Evolutionary conservation across 2,329 filamentous ascomycete genomes (phyloP), one percentile per base, ranked within the genome.

Genomic region (Venturia oleaginea): DNA sequence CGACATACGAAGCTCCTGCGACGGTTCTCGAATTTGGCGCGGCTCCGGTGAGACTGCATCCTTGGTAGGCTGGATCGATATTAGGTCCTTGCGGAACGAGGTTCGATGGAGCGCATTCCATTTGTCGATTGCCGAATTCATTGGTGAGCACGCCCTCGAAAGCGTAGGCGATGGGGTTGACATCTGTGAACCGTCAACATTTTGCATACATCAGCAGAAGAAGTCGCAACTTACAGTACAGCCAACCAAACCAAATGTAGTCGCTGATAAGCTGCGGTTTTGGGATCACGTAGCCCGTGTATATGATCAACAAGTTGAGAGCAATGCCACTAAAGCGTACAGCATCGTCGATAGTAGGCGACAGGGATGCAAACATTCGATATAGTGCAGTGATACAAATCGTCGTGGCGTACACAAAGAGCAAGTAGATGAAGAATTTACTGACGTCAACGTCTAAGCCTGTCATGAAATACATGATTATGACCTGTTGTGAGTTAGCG

Each of bases 1-100:
- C 71, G 4, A 89, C 84, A 68, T 84, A 90, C 0, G 80, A 77
- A 66, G 88, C 85, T 1, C 87, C 87, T 22, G 76, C 83, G 5
- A 90, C 83, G 1, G 77, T 81, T 4, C 70, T 69, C 54, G 79
- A 74, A 0, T 86, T 86, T 0, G 82, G 73, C 0, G 81, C 78
- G 6, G 86, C 78, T 3, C 86, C 84, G 0, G 81, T 76, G 2
- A 80, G 77, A 1, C 79, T 72, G 65, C 75, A 77, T 11, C 72
- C 71, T 69, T 88, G 84, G 69, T 83, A 84, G 2, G 74, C 74
- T 2, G 83, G 77, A 67, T 84, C 78, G 5, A 81, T 74, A 10
- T 79, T 81, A 15, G 84, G 80, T 2, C 86, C 85, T 68, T 78
- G 78, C 3, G 86, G 86, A 15, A 89, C 81, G 37, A 87, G 77